These are phyloP conservation scores for Heracleum sosnowskyi DNA, from an alignment of 129 eudicot species.

Conservation along the genomic window DNA sequence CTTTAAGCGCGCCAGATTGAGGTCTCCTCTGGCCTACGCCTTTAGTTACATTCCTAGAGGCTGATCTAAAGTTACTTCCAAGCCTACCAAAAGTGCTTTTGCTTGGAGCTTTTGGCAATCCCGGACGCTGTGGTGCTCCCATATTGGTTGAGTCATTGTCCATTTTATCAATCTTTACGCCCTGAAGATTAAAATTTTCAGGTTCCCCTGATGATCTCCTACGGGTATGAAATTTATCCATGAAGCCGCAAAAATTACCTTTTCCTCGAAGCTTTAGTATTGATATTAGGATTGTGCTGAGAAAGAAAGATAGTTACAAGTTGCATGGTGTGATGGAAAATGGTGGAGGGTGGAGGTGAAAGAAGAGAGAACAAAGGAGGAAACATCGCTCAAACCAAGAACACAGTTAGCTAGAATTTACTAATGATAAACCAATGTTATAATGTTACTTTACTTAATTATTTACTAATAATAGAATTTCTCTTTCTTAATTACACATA, in stretches of 20 bases:
- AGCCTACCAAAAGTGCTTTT: slow-evolving; percentile 16
- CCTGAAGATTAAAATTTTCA: slow-evolving; percentile 25
- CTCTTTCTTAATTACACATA: not conserved
- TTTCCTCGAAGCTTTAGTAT: not conserved
- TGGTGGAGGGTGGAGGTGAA: slow-evolving; percentile 30
- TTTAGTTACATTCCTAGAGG: slow-evolving; percentile 15
- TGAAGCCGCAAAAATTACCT: not conserved
- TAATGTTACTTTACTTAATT: slow-evolving; percentile 27
- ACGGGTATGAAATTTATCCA: not conserved
- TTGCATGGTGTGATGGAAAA: not conserved
- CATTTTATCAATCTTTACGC: slow-evolving; percentile 39
- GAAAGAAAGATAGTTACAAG: slow-evolving; percentile 5
- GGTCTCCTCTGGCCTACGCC: slow-evolving; percentile 28
- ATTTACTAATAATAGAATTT: slow-evolving; percentile 23
- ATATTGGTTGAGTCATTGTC: not conserved
- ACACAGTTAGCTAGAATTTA: slow-evolving; percentile 6
- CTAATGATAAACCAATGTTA: not conserved
- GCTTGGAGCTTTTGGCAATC: slow-evolving; percentile 2
- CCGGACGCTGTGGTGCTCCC: not conserved
- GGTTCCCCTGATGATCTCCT: not conserved
- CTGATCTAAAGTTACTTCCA: slow-evolving; percentile 18
- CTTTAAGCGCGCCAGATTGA: slow-evolving; percentile 66
- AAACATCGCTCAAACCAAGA: slow-evolving; percentile 15
- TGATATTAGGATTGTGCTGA: not conserved
- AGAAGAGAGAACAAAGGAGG: slow-evolving; percentile 17